Evolutionary conservation across 805 yeast genomes (phyloP).

Genomic region (Candida pseudofarinosa): DNA sequence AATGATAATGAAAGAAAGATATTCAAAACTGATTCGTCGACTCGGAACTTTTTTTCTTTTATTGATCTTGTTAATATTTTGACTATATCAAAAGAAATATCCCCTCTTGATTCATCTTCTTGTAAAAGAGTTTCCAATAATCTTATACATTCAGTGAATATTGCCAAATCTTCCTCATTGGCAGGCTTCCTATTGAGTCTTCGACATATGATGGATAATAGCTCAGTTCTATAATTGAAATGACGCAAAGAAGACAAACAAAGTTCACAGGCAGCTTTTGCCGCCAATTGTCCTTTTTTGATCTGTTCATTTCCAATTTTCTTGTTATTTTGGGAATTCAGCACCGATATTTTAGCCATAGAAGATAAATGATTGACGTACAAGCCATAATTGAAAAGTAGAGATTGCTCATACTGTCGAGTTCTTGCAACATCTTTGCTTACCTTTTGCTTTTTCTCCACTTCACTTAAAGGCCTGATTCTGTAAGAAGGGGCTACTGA

Average conservation of each 20-base stretch:
- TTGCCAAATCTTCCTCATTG: conserved; percentile 39
- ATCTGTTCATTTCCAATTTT: conserved; percentile 30
- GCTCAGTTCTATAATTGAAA: conserved; percentile 78
- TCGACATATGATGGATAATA: conserved; percentile 62
- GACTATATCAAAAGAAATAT: conserved; percentile 69
- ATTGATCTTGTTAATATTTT: conserved; percentile 66
- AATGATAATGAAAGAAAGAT: conserved; percentile 64
- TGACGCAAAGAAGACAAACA: conserved; percentile 57
- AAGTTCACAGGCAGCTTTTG: conserved; percentile 78
- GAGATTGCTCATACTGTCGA: conserved; percentile 75
- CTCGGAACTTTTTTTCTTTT: conserved; percentile 68
- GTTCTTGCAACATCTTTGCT: conserved; percentile 74
- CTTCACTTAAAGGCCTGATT: conserved; percentile 76
- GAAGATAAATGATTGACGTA: conserved; percentile 57
- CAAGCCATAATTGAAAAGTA: conserved; percentile 63
- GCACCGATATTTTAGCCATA: conserved; percentile 35
- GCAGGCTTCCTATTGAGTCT: conserved; percentile 62
- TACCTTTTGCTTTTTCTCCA: conserved; percentile 78
- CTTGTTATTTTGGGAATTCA: conserved; percentile 34
- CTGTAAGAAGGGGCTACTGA: conserved; percentile 84
- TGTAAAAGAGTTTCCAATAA: conserved; percentile 65
- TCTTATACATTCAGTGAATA: conserved; percentile 57
- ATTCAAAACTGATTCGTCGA: conserved; percentile 79
- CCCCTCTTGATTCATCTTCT: conserved; percentile 79
- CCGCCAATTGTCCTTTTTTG: conserved; percentile 53